Base-by-base conservation (phyloP, 192 early-diverging fungal species). In the Glomus cerebriforme region DNA sequence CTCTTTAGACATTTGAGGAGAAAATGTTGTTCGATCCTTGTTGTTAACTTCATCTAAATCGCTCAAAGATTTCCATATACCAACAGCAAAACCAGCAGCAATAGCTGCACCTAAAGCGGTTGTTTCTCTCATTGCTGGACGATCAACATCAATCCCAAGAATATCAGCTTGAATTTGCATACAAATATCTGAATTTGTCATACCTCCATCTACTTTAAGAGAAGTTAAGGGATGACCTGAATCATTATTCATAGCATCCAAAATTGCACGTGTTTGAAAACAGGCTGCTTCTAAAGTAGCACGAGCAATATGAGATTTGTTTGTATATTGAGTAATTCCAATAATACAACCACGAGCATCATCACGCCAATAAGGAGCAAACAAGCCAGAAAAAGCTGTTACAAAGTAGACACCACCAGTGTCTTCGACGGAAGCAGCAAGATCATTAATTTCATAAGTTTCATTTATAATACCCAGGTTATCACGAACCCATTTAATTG, bases 121-220 rank as follows among this genome's bases (percentile, higher is more conserved):
- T 3, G 93, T 96, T 81, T 98, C 96, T 47, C 90, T 86, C 95
- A 97, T 98, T 49, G 84, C 85, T 2, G 96, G 96, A 54, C 96
- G 86, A 49, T 88, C 82, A 10, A 97, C 95, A 43, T 92, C 86
- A 65, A 97, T 92, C 17, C 90, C 89, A 24, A 95, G 79, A 34
- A 96, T 87, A 79, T 98, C 91, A 17, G 96, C 91, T 86, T 97
- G 95, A 69, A 98, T 86, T 84, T 98, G 95, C 96, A 98, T 98
- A 71, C 90, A 88, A 47, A 94, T 67, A 76, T 96, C 93, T 31
- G 96, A 96, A 83, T 94, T 94, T 37, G 94, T 95, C 82, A 98
- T 83, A 13, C 96, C 96, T n/a, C 96, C 96, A 79, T 98, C 96
- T n/a, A 96, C 96, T 45, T 93, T 92, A 22, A 98, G 86, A n/a